A percentile compares a stretch with the other conserved stretches of the same genome.
Evolutionary conservation across 192 early-diverging fungal species (phyloP).

Genomic region (Podila epigama): DNA sequence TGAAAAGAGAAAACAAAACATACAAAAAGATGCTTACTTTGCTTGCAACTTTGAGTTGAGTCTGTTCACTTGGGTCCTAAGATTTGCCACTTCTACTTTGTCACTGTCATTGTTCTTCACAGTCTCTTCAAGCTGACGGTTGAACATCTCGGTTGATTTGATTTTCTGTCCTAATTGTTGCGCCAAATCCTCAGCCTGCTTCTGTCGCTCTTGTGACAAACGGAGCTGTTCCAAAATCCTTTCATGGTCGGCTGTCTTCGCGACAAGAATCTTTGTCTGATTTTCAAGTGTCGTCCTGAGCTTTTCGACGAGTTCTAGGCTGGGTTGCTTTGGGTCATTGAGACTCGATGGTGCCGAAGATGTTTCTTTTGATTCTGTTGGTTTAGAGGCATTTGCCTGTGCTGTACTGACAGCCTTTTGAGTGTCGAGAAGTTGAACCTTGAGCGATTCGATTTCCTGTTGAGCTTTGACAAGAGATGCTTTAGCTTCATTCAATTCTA

Average conservation of each 20-base stretch:
- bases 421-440: not conserved
- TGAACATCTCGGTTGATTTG: constrained; percentile 1
- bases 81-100: not conserved
- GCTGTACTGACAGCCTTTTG: not conserved
- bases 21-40: not conserved
- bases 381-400: not conserved
- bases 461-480: not conserved
- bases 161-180: not conserved
- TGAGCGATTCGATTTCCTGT: not conserved
- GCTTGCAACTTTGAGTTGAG: not conserved
- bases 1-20: not conserved
- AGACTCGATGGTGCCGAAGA: not conserved
- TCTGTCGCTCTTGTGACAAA: not conserved
- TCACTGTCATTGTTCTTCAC: not conserved
- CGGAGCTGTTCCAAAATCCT: not conserved
- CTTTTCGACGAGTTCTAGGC: not conserved
- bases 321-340: not conserved
- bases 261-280: not conserved
- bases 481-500: not conserved
- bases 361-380: not conserved
- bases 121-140: not conserved
- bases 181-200: not conserved
- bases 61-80: not conserved
- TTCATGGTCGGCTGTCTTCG: not conserved
- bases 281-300: not conserved